Evolutionary conservation across 2,329 filamentous ascomycete species (phyloP).

Genomic region (Beauveria sp.): DNA sequence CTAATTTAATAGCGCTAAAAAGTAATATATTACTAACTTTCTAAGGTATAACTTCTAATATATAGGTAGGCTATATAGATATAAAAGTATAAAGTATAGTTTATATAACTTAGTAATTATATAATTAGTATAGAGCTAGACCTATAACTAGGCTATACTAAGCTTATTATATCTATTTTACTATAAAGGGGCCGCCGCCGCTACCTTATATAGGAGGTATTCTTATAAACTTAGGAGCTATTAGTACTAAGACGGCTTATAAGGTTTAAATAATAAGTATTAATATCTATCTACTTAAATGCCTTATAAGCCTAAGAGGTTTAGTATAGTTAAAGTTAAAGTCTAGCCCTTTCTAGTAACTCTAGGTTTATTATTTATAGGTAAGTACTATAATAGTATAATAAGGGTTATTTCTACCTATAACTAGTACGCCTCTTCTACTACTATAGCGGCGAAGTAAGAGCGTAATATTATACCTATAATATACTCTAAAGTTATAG

Average conservation of each 20-base stretch:
- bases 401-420: neutral
- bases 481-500: neutral
- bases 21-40: no score
- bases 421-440: neutral
- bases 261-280: neutral
- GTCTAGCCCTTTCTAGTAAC: neutral
- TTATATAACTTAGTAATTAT: neutral
- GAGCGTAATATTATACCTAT: neutral
- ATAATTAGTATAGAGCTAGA: neutral
- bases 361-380: neutral
- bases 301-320: neutral
- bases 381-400: neutral
- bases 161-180: neutral
- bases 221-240: neutral
- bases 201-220: neutral
- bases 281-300: conserved; percentile 1
- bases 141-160: neutral
- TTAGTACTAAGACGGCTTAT: neutral
- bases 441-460: neutral
- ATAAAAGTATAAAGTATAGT: neutral
- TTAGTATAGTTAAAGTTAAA: neutral
- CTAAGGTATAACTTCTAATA: neutral
- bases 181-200: neutral
- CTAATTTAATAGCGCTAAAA: no score
- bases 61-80: neutral